phyloP scores from a whole-genome alignment of 2,329 filamentous ascomycete species.

The Phaeosphaeriaceae sp. region DNA sequence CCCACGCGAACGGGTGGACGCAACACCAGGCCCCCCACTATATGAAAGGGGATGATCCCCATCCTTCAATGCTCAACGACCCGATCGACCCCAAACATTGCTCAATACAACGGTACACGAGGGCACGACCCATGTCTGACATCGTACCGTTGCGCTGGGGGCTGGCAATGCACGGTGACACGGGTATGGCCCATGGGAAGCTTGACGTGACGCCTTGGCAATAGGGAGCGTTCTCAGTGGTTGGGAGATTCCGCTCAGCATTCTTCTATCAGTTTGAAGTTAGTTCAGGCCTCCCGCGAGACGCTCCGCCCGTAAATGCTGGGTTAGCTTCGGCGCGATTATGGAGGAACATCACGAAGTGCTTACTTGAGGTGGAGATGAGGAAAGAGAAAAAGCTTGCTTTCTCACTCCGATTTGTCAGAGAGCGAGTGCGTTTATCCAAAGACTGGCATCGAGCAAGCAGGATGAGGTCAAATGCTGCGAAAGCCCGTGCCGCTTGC shows the following conservation, averaged over 20 bases:
- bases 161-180: conserved; percentile 1
- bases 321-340: background rate
- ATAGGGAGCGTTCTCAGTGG: background rate
- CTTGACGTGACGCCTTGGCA: background rate
- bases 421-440: background rate
- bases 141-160: background rate
- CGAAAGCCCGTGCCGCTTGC: background rate
- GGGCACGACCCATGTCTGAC: background rate
- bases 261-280: background rate
- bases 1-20: background rate
- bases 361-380: background rate
- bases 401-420: background rate
- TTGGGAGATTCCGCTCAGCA: background rate
- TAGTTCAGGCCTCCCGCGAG: conserved; percentile 8
- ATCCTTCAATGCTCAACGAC: background rate
- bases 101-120: background rate
- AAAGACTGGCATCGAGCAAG: background rate
- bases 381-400: background rate
- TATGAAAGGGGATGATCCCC: background rate
- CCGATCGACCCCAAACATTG: conserved; percentile 7
- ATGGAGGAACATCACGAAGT: background rate
- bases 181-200: background rate
- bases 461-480: background rate
- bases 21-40: conserved; percentile 4
- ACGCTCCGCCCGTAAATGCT: background rate